Base-by-base conservation (phyloP, 129 eudicot species). In the Dittrichia graveolens region DNA sequence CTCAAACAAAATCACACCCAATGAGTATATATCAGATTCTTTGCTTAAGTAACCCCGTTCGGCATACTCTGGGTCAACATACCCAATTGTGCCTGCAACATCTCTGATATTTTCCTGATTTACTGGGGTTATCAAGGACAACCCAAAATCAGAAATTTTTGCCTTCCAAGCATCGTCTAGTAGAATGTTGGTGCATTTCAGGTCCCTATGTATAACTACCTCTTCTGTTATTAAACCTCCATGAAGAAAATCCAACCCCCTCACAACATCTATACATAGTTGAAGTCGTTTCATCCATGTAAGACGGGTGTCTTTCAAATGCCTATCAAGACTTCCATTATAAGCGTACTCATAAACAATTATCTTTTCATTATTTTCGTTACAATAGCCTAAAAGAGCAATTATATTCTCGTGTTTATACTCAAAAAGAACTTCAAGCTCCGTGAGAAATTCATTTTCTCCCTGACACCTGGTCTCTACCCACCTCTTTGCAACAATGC, bases 281-380 rank as follows among this genome's bases (percentile, higher is more conserved):
- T 24, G 6, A 19, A 72, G 48, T n/a, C 76, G 57, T 34, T 45
- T 46, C 56, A 24, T 18, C 76, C 76, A 72, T 4, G 68, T 40
- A 24, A 71, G 13, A 18, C 24, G 8, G 44, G 40, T 1, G 6
- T 65, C 5, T 4, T 58, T 8, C 42, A 71, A 56, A 44, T 43
- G 24, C 7, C 8, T 46, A 24, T 60, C 54, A 9, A 71, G 55
- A 13, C 76, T 55, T 71, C 76, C 76, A 4, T 44, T 57, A 3
- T 44, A 13, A 7, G 40, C 65, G 48, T 71, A 43, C 42, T 71
- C 67, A 24, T 42, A 56, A 44, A 57, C 24, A 18, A 71, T 15
- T 44, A 71, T 58, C 39, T 50, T 57, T 12, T 71, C 18, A 57
- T 15, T 6, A 1, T 13, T 11, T 40, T 71, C 76, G 3, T 19